These are phyloP conservation scores for Candida palmyrensis DNA, from an alignment of 805 yeast genomes.

Conservation along the genomic window DNA sequence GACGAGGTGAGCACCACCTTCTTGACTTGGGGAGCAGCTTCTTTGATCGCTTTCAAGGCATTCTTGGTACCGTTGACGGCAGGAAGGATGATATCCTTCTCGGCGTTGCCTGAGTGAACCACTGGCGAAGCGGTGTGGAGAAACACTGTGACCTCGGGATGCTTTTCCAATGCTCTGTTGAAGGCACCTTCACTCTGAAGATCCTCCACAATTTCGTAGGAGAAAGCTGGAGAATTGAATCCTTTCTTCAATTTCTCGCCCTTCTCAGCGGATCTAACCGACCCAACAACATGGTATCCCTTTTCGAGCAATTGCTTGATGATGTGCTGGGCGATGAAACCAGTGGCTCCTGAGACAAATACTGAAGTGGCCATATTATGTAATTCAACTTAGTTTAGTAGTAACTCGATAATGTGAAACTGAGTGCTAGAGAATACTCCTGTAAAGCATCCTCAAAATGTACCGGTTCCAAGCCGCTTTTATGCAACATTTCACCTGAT, in stretches of 20 bases:
- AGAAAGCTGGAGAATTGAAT: constrained; percentile 24
- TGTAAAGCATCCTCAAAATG: too few relatives aligned
- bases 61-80: constrained; percentile 52
- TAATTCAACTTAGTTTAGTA: too few relatives aligned
- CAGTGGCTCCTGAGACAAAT: constrained; percentile 46
- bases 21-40: constrained; percentile 28
- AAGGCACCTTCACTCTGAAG: constrained; percentile 43
- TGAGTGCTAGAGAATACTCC: too few relatives aligned
- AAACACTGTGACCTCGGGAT: constrained; percentile 49
- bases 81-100: constrained; percentile 49
- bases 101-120: constrained; percentile 38
- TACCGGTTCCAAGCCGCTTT: too few relatives aligned
- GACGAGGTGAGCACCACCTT: constrained; percentile 4
- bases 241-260: constrained; percentile 28
- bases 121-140: constrained; percentile 61
- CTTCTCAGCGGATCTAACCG: constrained; percentile 41
- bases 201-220: constrained; percentile 44
- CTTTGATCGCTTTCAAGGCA: constrained; percentile 44
- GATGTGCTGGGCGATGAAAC: constrained; percentile 46
- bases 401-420: too few relatives aligned
- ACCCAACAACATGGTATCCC: constrained; percentile 41
- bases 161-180: constrained; percentile 38
- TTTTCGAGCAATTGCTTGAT: constrained; percentile 30
- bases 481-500: too few relatives aligned
- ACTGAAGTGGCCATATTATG: constrained; percentile 17